phyloP scores from a whole-genome alignment of 352 stramenopile genomes.

The Saprolegnia parasitica region DNA sequence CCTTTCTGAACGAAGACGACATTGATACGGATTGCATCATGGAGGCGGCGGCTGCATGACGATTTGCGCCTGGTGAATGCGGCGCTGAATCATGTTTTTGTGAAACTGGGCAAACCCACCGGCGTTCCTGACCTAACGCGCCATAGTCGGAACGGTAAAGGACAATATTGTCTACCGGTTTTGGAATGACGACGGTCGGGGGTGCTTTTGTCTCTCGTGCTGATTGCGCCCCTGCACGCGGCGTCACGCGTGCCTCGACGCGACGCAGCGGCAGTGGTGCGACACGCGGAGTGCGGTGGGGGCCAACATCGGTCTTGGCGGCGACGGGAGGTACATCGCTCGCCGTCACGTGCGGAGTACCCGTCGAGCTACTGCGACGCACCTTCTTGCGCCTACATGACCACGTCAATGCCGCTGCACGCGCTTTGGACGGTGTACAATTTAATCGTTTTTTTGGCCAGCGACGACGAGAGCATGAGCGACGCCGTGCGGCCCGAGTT shows the following conservation, averaged over 20 bases:
- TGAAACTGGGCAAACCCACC: slow-evolving; percentile 14
- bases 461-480: not conserved
- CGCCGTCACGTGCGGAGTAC: not conserved
- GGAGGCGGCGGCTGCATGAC: not conserved
- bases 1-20: no score
- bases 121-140: not conserved
- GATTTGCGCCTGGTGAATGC: slow-evolving; percentile 8
- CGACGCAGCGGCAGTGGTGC: not conserved
- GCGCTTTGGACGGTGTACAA: not conserved
- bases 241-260: not conserved
- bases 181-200: not conserved
- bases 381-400: not conserved
- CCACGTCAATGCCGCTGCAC: not conserved
- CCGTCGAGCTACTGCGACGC: not conserved
- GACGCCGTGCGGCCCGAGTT: not conserved
- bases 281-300: not conserved
- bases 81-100: slow-evolving; percentile 15
- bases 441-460: slow-evolving; percentile 1
- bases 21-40: no score
- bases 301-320: not conserved
- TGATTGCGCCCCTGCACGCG: not conserved
- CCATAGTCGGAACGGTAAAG: not conserved
- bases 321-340: not conserved
- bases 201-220: not conserved
- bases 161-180: slow-evolving; percentile 3